phyloP scores from a whole-genome alignment of 139 green algal species.

The Chlorella sp. region DNA sequence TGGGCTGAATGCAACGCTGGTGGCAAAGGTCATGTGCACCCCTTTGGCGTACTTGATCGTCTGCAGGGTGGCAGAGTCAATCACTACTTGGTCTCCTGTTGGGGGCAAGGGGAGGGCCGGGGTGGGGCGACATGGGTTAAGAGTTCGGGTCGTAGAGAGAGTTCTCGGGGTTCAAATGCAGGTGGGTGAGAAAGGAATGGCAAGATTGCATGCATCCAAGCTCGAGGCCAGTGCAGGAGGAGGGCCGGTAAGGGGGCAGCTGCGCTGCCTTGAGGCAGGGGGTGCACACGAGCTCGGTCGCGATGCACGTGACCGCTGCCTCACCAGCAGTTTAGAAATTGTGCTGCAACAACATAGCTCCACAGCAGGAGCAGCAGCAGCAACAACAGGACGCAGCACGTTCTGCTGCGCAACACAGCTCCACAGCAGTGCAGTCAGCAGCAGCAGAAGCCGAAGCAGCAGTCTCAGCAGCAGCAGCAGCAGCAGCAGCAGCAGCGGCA shows the following conservation, averaged over 20 bases:
- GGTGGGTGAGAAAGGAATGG: no score
- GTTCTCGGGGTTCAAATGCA: no score
- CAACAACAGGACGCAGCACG: no score
- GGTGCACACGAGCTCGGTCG: not conserved
- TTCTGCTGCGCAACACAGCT: not conserved
- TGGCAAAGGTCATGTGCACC: slow-evolving; percentile 71
- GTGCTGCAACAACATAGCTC: no score
- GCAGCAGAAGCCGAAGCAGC: not conserved
- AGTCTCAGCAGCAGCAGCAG: not conserved
- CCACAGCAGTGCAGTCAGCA: not conserved
- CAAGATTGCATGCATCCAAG: no score
- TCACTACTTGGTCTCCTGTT: slow-evolving; percentile 38
- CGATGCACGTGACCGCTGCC: no score
- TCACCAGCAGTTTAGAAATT: no score
- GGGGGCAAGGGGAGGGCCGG: not conserved
- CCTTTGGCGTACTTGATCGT: slow-evolving; percentile 25
- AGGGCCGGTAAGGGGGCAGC: not conserved
- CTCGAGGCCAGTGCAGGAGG: no score
- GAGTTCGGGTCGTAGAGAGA: no score
- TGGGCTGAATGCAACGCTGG: slow-evolving; percentile 50
- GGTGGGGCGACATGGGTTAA: not conserved
- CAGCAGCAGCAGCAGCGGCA: no score
- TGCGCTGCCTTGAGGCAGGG: not conserved
- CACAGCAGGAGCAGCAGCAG: not conserved
- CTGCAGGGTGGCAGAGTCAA: slow-evolving; percentile 38